Evolutionary conservation across 768 basidiomycete genomes (phyloP).

Genomic region (Postia placenta): DNA sequence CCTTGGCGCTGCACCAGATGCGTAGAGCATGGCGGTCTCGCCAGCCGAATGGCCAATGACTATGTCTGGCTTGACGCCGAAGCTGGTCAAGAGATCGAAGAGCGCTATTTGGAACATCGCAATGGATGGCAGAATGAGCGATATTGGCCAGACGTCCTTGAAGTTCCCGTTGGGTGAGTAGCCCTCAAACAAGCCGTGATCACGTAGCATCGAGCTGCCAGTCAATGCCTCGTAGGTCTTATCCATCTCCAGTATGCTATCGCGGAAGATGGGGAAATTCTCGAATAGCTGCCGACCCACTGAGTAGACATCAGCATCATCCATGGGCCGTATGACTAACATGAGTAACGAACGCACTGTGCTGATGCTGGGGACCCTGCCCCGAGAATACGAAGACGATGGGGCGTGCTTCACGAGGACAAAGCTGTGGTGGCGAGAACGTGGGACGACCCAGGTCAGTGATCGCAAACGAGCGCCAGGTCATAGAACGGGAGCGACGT

Average conservation of each 20-base stretch:
- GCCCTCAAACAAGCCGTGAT: constrained; percentile 31
- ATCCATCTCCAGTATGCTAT: constrained; percentile 34
- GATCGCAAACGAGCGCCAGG: constrained; percentile 8
- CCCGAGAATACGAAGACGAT: constrained; percentile 35
- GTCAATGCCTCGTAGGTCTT: constrained; percentile 22
- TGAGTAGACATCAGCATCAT: too few relatives aligned
- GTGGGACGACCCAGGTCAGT: constrained; percentile 1
- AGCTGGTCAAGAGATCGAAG: constrained; percentile 31
- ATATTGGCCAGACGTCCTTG: constrained; percentile 26
- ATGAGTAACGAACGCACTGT: constrained; percentile 29
- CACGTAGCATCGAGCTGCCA: constrained; percentile 30
- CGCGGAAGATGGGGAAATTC: constrained; percentile 30
- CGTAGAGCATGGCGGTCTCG: constrained; percentile 38
- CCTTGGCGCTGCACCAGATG: constrained; percentile 35
- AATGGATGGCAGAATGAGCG: constrained; percentile 34
- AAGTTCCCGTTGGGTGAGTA: constrained; percentile 2
- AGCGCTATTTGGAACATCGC: constrained; percentile 42
- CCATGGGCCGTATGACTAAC: background rate
- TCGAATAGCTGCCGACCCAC: constrained; percentile 34
- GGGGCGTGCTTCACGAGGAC: constrained; percentile 5
- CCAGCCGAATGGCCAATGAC: constrained; percentile 45
- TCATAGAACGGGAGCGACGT: constrained; percentile 6
- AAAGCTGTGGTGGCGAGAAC: constrained; percentile 3
- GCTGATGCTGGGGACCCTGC: constrained; percentile 34
- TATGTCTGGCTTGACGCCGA: constrained; percentile 32